Conservation (phyloP, 306 rosid genomes). For the Rosa multiflora region DNA sequence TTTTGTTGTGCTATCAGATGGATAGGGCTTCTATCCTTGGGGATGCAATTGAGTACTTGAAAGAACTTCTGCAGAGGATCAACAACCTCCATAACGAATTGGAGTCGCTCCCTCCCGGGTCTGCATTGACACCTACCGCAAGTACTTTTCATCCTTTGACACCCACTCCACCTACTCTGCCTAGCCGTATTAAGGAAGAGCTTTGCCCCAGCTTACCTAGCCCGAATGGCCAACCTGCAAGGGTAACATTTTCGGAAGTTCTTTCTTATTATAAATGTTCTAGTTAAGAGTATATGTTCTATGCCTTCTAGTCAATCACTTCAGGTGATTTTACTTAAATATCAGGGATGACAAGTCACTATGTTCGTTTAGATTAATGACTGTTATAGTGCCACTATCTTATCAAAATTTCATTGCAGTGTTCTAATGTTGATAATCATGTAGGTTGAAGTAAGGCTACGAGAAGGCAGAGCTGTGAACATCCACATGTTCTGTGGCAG, state of each 20-base stretch:
- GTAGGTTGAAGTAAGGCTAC: constrained; percentile 81
- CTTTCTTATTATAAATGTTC: neutral
- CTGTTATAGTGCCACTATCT: neutral
- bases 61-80: constrained; percentile 90
- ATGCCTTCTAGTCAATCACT: neutral
- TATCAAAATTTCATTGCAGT: neutral
- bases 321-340: neutral
- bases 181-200: constrained; percentile 86
- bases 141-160: constrained; percentile 73
- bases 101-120: constrained; percentile 75
- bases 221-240: constrained; percentile 76
- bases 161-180: constrained; percentile 75
- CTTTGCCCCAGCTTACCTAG: constrained; percentile 75
- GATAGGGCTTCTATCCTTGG: constrained; percentile 98
- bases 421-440: constrained; percentile 9
- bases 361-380: neutral
- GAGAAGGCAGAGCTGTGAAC: constrained; percentile 94
- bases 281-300: neutral
- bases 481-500: constrained; percentile 97
- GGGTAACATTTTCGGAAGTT: constrained; percentile 39
- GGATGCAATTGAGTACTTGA: constrained; percentile 95
- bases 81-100: constrained; percentile 84
- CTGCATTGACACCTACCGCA: constrained; percentile 58
- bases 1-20: constrained; percentile 52
- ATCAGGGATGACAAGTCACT: neutral